Conservation (phyloP, 768 basidiomycete species). For the Trametes cubensis region DNA sequence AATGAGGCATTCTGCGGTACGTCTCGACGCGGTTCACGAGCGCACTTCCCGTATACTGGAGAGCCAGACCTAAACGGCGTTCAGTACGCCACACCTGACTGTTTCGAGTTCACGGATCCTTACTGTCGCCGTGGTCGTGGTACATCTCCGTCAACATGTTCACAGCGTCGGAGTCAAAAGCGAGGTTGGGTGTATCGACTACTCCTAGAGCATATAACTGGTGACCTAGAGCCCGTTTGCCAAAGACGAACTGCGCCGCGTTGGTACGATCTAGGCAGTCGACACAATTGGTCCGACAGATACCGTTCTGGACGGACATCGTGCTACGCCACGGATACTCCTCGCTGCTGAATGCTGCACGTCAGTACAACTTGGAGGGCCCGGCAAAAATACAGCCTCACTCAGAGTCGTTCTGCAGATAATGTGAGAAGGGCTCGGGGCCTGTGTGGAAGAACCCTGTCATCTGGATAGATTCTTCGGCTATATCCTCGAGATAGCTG, state of each 20-base stretch:
- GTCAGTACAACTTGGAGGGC: background rate
- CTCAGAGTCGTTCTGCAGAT: conserved; percentile 48
- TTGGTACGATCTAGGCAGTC: conserved; percentile 97
- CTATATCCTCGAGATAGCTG: conserved; percentile 90
- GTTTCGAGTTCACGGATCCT: conserved; percentile 34
- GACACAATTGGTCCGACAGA: conserved; percentile 94
- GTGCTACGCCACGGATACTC: conserved; percentile 56
- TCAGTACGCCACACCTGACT: background rate
- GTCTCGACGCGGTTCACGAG: conserved; percentile 96
- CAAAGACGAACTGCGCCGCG: conserved; percentile 95
- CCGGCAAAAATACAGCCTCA: conserved; percentile 24
- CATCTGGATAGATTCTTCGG: conserved; percentile 88
- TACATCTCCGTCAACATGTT: conserved; percentile 99
- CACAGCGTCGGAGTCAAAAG: conserved; percentile 92
- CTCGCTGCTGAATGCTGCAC: conserved; percentile 10
- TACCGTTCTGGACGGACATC: conserved; percentile 87
- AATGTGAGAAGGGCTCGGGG: conserved; percentile 79
- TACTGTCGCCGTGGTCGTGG: conserved; percentile 95
- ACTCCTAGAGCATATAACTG: conserved; percentile 95
- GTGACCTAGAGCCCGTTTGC: conserved; percentile 91
- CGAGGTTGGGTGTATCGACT: conserved; percentile 79
- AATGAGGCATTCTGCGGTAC: conserved; percentile 92
- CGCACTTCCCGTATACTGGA: conserved; percentile 96
- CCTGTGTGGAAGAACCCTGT: conserved; percentile 97
- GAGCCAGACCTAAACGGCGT: conserved; percentile 68